A percentile compares a stretch with the other conserved stretches of the same genome.
phyloP scores from a whole-genome alignment of 1,284 basidiomycete species.

The Peniophora sp. region DNA sequence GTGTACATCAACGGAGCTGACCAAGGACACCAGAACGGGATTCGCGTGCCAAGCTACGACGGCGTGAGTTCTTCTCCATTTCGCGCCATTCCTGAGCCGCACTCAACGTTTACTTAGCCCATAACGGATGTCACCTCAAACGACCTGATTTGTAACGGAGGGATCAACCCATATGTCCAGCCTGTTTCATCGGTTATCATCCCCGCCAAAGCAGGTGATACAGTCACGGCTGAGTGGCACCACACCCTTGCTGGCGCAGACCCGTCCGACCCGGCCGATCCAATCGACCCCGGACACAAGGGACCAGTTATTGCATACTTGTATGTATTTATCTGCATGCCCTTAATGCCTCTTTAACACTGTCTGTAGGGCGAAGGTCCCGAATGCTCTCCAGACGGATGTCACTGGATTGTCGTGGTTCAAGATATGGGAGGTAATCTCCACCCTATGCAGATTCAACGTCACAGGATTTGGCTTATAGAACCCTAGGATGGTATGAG shows the following conservation, averaged over 20 bases:
- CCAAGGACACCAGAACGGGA: conserved; percentile 38
- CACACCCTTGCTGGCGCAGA: conserved; percentile 39
- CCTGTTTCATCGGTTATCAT: not conserved
- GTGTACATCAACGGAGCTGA: conserved; percentile 40
- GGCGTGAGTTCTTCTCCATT: conserved; percentile 28
- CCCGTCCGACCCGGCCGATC: conserved; percentile 36
- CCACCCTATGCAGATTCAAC: too few relatives aligned
- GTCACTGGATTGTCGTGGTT: conserved; percentile 51
- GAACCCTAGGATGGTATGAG: conserved; percentile 37
- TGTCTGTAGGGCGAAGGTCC: conserved; percentile 32
- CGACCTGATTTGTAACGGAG: conserved; percentile 52
- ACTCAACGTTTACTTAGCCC: conserved; percentile 25
- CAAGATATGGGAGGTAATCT: conserved; percentile 38
- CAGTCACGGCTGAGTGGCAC: conserved; percentile 46
- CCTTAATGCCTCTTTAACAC: not conserved
- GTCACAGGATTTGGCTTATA: too few relatives aligned
- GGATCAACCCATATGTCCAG: conserved; percentile 27
- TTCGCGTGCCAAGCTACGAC: conserved; percentile 41
- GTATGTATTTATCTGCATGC: conserved; percentile 20
- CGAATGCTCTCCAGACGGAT: conserved; percentile 32
- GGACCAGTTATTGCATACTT: conserved; percentile 46
- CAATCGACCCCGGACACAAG: conserved; percentile 46
- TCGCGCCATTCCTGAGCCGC: not conserved
- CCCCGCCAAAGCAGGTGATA: not conserved
- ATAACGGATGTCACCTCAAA: conserved; percentile 48